phyloP scores from a whole-genome alignment of 2,329 filamentous ascomycete species.

The Epichloe elymi region DNA sequence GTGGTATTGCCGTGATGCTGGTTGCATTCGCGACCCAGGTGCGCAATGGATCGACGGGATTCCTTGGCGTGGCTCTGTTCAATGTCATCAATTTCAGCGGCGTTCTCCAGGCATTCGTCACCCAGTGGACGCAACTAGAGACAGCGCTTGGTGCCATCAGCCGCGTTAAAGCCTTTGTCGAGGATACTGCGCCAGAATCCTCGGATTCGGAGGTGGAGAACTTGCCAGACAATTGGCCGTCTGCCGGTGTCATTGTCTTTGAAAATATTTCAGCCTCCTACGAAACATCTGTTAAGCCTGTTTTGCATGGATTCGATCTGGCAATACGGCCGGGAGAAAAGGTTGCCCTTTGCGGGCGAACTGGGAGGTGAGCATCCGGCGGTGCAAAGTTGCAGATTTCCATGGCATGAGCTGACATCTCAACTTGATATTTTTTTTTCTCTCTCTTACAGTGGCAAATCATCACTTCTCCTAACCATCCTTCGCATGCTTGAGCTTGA shows the following conservation, averaged over 20 bases:
- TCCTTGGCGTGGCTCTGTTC: constrained; percentile 15
- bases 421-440: background rate
- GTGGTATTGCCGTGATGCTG: constrained; percentile 31
- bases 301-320: constrained; percentile 17
- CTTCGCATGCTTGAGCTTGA: constrained; percentile 34
- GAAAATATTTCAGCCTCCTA: constrained; percentile 18
- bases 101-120: constrained; percentile 19
- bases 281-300: constrained; percentile 9
- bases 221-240: constrained; percentile 14
- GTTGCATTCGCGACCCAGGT: constrained; percentile 29
- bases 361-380: constrained; percentile 17
- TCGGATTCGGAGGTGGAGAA: constrained; percentile 7
- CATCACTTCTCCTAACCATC: constrained; percentile 26
- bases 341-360: constrained; percentile 31
- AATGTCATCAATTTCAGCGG: constrained; percentile 17
- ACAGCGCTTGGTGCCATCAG: constrained; percentile 15
- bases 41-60: constrained; percentile 13
- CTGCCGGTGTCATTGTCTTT: constrained; percentile 13
- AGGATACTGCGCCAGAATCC: constrained; percentile 12
- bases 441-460: constrained; percentile 15
- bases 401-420: background rate
- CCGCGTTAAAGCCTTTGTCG: constrained; percentile 15
- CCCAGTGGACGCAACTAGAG: constrained; percentile 19
- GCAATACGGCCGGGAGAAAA: constrained; percentile 21
- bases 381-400: background rate